Base-by-base conservation (phyloP, 441 rosid species). In the Gossypium trilobum region DNA sequence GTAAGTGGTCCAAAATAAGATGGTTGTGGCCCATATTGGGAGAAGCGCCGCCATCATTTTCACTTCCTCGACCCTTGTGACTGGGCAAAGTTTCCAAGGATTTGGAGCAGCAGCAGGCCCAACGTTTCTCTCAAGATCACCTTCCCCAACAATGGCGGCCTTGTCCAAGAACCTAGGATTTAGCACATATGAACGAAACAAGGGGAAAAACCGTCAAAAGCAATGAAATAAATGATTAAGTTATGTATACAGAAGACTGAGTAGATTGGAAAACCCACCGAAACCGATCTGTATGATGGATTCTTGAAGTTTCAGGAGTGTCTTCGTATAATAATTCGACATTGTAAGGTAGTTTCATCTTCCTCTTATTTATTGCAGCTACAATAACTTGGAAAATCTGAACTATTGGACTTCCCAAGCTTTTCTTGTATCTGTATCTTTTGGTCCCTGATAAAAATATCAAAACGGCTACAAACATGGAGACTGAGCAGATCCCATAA, bases 21-120 rank as follows among this genome's bases (percentile, higher is more conserved):
- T 86, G 33, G 87, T 86, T 16, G 86, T 84, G 56, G 86, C 86
- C 89, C 89, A 86, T 2, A 86, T 72, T 0, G 89, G 87, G 59
- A 86, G 66, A 36, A 84, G 65, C 36, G 68, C 76, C 25, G 77
- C 72, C 78, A 84, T 68, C 89, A 84, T 84, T 71, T 86, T 86
- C 79, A 82, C 87, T 65, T 86, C 87, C 80, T 86, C 89, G 25
- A 84, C 80, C 73, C 65, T 79, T 11, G 89, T 82, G 57, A 84
- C 79, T 0, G 86, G 57, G 69, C 85, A 58, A 4, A 86, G 75
- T 71, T 60, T 74, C 89, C 87, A 82, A 1, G 85, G 87, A 69
- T 82, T 82, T 20, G 74, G 69, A 2, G 19, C 13, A 56, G 31
- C 60, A 55, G n/a, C 52, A 13, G 64, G 4, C 33, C 31, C 29